Base-by-base conservation (phyloP, 495 filamentous ascomycete genomes). In the Penicillium daleae region DNA sequence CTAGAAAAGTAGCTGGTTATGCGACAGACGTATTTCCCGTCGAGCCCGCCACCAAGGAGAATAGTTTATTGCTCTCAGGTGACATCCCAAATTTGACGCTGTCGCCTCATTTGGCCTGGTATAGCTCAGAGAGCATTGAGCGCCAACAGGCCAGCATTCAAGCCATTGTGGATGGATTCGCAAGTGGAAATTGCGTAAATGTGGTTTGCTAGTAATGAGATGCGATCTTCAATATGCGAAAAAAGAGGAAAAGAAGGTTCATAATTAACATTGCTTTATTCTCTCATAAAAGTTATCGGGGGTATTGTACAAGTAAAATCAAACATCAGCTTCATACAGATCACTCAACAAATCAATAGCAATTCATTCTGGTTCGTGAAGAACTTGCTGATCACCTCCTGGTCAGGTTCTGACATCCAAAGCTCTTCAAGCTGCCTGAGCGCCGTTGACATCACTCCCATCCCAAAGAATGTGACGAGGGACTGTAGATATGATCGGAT, bases 371-470 rank as follows among this genome's bases (percentile, higher is more conserved):
- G 60, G 13, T 60, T 59, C 46, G 59, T 48, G 26, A 66, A 66
- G 29, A 66, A 63, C 40, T 51, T 66, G 22, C 51, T 35, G 13
- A 62, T 33, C 21, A 57, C 44, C 33, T 59, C 49, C 22, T 37
- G 42, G 4, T 46, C 35, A 37, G 52, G 26, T 10, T 54, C 56
- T n/a, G 26, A 32, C 24, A 44, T 37, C 64, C 64, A 66, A 10
- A 57, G 26, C 26, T 63, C 46, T 26, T 66, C 60, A 31, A 66
- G 46, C 21, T 63, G 64, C n/a, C 21, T 52, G 19, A 66, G 51
- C 10, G 64, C 60, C 1, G 64, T 63, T 33, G 57, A 54, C 64
- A 66, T 66, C 21, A 66, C 57, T 8, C 64, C 64, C 64, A 66
- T 66, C 19, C 64, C 60, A 24, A 66, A 66, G 13, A 57, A 39